Base-by-base conservation (phyloP, 176 grass and related monocot genomes). In the Hordeum marinum region DNA sequence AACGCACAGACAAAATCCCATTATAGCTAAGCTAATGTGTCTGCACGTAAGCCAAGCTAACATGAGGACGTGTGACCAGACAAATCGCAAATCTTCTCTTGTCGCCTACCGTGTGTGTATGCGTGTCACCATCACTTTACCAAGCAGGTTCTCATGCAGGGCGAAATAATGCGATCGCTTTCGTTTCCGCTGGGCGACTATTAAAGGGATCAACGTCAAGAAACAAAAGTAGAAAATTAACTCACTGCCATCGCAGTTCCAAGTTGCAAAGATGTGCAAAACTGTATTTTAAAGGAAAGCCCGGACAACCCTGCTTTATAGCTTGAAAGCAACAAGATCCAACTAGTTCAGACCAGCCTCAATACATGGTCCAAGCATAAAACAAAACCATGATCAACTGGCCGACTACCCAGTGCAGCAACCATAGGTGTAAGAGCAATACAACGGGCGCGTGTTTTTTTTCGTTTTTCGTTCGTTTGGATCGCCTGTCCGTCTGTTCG, bases 81-180 rank as follows among this genome's bases (percentile, higher is more conserved):
- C 90, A 90, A 90, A 77, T 34, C 84, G 58, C 87, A 81, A 90
- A 90, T 88, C 67, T 83, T 81, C 75, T 81, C 82, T 91, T 82
- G 68, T 81, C 87, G 66, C 76, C 43, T 88, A 89, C 31, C 24
- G 10, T 67, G 1, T 69, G 4, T 70, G 67, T 73, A 41, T 41
- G 62, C 10, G 77, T 45, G 86, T 68, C 90, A 6, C 48, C 42
- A 54, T 88, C 92, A 75, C 84, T 90, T 64, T 55, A 72, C 64
- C 64, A 40, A 60, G 63, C 62, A 84, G 81, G 72, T 86, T 87
- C 73, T 70, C 82, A 34, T 68, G 77, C 35, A 46, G 2, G 55
- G 43, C 14, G 60, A 88, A 84, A 68, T 67, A 73, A 58, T 86
- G 72, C 72, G 2, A 17, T 74, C 17, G 20, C 52, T 85, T 61